A percentile compares a stretch with the other conserved stretches of the same genome.
Conservation (phyloP, 176 grass and related monocot species). For the Microstegium vimineum region DNA sequence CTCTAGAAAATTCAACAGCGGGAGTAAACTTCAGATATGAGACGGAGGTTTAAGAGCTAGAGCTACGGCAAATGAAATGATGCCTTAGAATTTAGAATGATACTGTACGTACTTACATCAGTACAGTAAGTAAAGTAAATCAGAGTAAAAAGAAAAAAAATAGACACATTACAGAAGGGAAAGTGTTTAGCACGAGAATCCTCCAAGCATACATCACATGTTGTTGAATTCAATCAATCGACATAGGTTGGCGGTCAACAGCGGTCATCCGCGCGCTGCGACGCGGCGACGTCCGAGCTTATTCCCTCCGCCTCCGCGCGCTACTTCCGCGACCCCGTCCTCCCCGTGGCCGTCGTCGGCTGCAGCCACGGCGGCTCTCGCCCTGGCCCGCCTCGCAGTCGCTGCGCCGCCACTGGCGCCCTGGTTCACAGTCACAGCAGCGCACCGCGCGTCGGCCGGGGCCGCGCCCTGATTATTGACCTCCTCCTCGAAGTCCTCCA, state of each 20-base stretch:
- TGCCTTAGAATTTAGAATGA: background rate
- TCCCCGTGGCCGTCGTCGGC: background rate
- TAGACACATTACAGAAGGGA: background rate
- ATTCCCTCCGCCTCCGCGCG: background rate
- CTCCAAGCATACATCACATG: background rate
- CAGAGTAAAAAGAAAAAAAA: background rate
- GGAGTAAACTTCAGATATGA: too few species aligned
- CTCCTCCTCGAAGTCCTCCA: slow-evolving; percentile 41
- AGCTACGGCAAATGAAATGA: too few species aligned
- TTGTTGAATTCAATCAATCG: background rate
- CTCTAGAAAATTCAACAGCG: too few species aligned
- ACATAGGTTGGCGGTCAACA: background rate
- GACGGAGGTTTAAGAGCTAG: background rate
- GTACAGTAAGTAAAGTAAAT: too few species aligned
- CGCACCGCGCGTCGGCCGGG: background rate
- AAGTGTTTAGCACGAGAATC: background rate
- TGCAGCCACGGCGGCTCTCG: background rate
- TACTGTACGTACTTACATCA: background rate
- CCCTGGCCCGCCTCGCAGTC: background rate
- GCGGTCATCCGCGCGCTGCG: background rate
- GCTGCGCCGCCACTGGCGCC: too few species aligned
- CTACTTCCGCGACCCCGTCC: background rate
- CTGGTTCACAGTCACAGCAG: background rate
- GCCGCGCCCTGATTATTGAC: background rate
- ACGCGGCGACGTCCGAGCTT: background rate